A percentile compares a stretch with the other conserved stretches of the same genome.
Evolutionary conservation across 1,284 basidiomycete genomes (phyloP).

Genomic region (Pseudozyma pruni): DNA sequence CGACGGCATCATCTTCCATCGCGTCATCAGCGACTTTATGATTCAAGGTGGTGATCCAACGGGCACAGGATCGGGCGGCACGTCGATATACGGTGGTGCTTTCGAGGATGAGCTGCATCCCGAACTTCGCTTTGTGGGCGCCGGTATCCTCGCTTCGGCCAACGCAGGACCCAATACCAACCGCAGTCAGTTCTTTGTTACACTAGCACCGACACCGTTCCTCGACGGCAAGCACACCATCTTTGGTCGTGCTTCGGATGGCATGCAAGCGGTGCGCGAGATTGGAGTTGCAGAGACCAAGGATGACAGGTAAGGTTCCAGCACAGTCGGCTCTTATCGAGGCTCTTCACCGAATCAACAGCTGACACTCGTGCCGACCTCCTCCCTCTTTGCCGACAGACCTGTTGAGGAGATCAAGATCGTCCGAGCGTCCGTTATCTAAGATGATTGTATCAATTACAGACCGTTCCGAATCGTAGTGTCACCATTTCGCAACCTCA

Average conservation of each 20-base stretch:
- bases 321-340: too few relatives aligned
- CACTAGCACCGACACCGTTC: slow-evolving; percentile 94
- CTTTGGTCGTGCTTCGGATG: slow-evolving; percentile 72
- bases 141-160: slow-evolving; percentile 96
- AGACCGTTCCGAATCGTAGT: neutral
- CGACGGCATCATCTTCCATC: slow-evolving; percentile 83
- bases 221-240: slow-evolving; percentile 75
- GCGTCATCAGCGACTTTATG: slow-evolving; percentile 99
- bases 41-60: slow-evolving; percentile 97
- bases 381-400: slow-evolving; percentile 3
- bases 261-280: slow-evolving; percentile 71
- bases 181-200: slow-evolving; percentile 98
- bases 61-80: slow-evolving; percentile 97
- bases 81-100: slow-evolving; percentile 69
- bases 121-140: slow-evolving; percentile 88
- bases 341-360: neutral
- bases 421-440: slow-evolving; percentile 28
- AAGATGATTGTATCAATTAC: neutral
- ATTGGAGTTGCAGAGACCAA: slow-evolving; percentile 44
- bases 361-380: neutral
- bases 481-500: slow-evolving; percentile 4
- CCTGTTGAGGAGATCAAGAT: slow-evolving; percentile 46
- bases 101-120: slow-evolving; percentile 93
- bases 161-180: slow-evolving; percentile 95
- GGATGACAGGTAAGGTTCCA: slow-evolving; percentile 38